Evolutionary conservation across 1,139 yeast species (phyloP).

Genomic region (Pichia sp.): DNA sequence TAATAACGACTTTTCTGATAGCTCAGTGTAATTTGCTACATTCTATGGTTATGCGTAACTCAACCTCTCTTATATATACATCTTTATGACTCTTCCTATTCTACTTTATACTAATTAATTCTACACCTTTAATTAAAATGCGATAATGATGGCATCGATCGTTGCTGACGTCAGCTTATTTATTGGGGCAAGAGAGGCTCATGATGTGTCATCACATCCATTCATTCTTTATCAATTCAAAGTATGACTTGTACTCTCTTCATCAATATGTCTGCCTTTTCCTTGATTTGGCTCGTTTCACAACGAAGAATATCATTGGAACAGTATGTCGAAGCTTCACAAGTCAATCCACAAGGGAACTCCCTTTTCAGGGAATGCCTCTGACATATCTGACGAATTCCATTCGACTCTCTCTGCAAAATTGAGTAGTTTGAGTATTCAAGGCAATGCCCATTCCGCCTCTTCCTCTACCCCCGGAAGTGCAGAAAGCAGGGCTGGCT

Average conservation of each 20-base stretch:
- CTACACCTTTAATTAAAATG: background rate
- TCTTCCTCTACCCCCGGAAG: background rate
- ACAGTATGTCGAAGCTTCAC: conserved; percentile 12
- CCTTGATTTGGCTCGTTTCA: background rate
- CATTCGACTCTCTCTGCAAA: conserved; percentile 6
- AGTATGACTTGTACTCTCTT: background rate
- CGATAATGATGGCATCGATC: background rate
- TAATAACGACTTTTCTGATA: background rate
- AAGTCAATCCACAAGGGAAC: conserved; percentile 10
- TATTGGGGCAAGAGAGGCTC: background rate
- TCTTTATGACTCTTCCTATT: background rate
- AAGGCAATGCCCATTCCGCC: background rate
- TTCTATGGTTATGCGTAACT: background rate
- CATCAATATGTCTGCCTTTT: background rate
- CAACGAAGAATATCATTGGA: background rate
- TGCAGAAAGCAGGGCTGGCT: conserved; percentile 2
- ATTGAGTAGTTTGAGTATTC: conserved; percentile 5
- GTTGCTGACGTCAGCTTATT: background rate
- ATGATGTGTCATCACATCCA: no score
- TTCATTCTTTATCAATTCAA: no score
- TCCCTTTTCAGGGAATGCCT: background rate
- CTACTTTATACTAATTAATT: background rate
- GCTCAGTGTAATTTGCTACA: background rate
- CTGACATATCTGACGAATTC: conserved; percentile 7
- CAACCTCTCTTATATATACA: background rate